Percentiles rank a stretch among this genome's conserved stretches.
phyloP scores from a whole-genome alignment of 2,329 filamentous ascomycete genomes.

The Epichloe gansuensis region DNA sequence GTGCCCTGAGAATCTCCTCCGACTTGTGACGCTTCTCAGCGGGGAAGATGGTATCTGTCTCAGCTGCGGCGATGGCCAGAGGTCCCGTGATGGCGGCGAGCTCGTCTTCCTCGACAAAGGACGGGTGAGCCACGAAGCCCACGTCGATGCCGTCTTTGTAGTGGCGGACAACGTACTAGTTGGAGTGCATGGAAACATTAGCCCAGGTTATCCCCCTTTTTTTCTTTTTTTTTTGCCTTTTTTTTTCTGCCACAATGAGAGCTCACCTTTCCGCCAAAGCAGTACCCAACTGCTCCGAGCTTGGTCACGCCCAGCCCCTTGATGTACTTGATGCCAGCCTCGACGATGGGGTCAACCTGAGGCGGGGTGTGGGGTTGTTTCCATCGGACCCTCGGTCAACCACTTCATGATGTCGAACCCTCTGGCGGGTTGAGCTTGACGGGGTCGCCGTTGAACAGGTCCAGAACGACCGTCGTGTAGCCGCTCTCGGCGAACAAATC shows the following conservation, averaged over 20 bases:
- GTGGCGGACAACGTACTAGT: slow-evolving; percentile 57
- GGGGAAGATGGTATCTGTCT: slow-evolving; percentile 49
- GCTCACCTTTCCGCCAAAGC: slow-evolving; percentile 49
- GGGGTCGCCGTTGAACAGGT: slow-evolving; percentile 27
- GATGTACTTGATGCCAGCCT: slow-evolving; percentile 39
- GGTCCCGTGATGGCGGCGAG: slow-evolving; percentile 44
- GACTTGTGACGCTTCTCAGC: slow-evolving; percentile 40
- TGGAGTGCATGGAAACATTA: background rate
- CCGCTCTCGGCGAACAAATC: slow-evolving; percentile 26
- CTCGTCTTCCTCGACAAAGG: slow-evolving; percentile 47
- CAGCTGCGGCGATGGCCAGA: slow-evolving; percentile 49
- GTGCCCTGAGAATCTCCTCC: slow-evolving; percentile 46
- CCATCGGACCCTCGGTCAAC: slow-evolving; percentile 29
- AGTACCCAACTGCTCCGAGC: slow-evolving; percentile 50
- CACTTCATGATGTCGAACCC: slow-evolving; percentile 21
- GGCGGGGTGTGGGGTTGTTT: slow-evolving; percentile 30
- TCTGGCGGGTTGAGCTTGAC: slow-evolving; percentile 14
- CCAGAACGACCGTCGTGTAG: slow-evolving; percentile 26
- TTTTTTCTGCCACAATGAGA: background rate
- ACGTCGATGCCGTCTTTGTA: slow-evolving; percentile 42
- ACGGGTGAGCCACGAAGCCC: slow-evolving; percentile 54
- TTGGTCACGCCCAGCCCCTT: slow-evolving; percentile 37
- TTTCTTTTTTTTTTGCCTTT: background rate
- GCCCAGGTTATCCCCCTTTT: background rate
- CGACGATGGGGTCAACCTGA: slow-evolving; percentile 21